Conservation (phyloP, 176 grass and related monocot genomes). For the Musa itinerans region DNA sequence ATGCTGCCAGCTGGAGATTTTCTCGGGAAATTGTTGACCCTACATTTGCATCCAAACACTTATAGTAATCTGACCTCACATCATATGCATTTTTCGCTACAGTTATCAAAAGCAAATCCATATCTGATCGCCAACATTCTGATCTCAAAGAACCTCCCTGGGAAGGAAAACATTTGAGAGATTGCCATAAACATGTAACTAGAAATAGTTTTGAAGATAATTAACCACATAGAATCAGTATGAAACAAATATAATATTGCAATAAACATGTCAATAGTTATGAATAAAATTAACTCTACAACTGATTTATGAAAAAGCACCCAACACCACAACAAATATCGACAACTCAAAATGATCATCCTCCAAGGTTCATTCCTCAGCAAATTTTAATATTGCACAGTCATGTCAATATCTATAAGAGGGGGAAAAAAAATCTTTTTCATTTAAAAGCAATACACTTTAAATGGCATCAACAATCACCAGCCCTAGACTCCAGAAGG, state of each 20-base stretch:
- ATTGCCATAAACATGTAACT: not conserved
- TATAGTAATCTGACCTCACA: conserved; percentile 28
- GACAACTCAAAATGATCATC: not conserved
- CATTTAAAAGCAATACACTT: no score
- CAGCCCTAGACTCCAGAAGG: not conserved
- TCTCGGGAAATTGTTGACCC: conserved; percentile 30
- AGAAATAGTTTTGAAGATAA: not conserved
- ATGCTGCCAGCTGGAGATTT: conserved; percentile 55
- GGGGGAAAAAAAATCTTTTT: no score
- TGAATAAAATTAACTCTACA: no score
- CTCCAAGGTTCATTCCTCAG: no score
- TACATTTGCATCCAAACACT: conserved; percentile 13
- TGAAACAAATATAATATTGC: no score
- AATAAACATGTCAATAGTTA: no score
- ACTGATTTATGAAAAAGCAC: not conserved
- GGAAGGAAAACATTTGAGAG: not conserved
- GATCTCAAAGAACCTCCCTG: conserved; percentile 59
- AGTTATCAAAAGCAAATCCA: conserved; percentile 60
- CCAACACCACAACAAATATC: not conserved
- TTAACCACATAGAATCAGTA: not conserved
- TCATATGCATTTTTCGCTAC: conserved; percentile 50
- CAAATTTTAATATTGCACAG: no score
- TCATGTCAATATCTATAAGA: no score
- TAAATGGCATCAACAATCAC: no score
- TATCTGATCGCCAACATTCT: conserved; percentile 50